These are phyloP conservation scores for Diversispora epigaea DNA, from an alignment of 192 early-diverging fungal species.

Conservation along the genomic window DNA sequence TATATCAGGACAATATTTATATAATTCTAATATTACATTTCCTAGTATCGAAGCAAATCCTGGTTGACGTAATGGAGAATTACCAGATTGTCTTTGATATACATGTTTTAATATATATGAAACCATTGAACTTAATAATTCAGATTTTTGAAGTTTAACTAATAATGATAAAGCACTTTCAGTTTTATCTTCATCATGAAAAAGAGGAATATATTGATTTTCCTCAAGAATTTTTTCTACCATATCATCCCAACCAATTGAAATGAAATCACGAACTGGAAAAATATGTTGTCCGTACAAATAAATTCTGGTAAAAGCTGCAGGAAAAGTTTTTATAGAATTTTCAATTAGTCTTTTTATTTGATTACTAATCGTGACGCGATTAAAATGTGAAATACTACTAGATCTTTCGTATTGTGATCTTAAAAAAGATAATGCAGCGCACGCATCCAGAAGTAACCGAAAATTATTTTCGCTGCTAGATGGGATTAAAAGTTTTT, in stretches of 20 bases:
- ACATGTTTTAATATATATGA: neutral
- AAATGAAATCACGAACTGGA: conserved; percentile 5
- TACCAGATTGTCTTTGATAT: neutral
- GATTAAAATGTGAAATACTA: neutral
- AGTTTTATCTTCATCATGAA: neutral
- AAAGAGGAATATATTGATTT: conserved; percentile 4
- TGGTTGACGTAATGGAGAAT: neutral
- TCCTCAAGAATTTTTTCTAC: neutral
- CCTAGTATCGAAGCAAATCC: conserved; percentile 13
- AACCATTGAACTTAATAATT: neutral
- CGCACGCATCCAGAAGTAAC: neutral
- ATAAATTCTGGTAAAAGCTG: neutral
- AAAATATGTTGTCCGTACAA: neutral
- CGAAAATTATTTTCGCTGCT: neutral
- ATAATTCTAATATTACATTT: neutral
- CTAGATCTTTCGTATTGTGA: neutral
- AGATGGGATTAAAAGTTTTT: neutral
- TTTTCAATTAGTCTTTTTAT: neutral
- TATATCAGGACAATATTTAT: neutral
- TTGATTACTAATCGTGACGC: neutral
- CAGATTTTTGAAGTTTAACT: conserved; percentile 14
- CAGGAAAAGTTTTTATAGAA: neutral
- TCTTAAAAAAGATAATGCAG: neutral
- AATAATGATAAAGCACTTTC: conserved; percentile 17
- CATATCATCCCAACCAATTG: conserved; percentile 4